Conservation (phyloP, 192 early-diverging fungal genomes). For the Gaertneriomyces semiglobifer region DNA sequence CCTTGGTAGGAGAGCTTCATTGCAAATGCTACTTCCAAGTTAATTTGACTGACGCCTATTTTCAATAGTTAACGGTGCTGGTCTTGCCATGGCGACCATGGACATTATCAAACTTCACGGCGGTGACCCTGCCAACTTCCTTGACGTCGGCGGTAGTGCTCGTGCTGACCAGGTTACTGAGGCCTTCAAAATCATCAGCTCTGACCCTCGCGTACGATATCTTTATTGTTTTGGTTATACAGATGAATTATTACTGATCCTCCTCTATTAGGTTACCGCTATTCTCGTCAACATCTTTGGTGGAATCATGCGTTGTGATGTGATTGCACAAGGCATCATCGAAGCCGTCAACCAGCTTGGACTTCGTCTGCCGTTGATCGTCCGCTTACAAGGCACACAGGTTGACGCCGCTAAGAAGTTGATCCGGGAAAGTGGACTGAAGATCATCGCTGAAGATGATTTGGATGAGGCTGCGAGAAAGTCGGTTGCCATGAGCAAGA, state of each 20-base stretch:
- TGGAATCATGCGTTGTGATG: constrained; percentile 99
- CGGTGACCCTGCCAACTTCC: constrained; percentile 98
- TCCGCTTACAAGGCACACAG: constrained; percentile 89
- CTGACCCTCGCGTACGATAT: constrained; percentile 71
- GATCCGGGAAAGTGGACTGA: constrained; percentile 85
- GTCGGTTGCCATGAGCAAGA: constrained; percentile 79
- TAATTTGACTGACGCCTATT: background rate
- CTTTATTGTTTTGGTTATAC: background rate
- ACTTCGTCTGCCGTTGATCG: constrained; percentile 91
- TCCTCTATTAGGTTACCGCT: constrained; percentile 63
- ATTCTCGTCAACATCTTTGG: constrained; percentile 99
- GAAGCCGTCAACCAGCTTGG: constrained; percentile 87
- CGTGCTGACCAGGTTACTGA: constrained; percentile 93
- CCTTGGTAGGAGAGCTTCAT: constrained; percentile 54
- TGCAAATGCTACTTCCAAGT: background rate
- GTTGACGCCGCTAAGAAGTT: constrained; percentile 89
- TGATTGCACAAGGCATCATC: constrained; percentile 98
- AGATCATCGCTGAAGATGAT: constrained; percentile 91
- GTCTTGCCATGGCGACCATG: constrained; percentile 99
- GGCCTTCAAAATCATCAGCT: constrained; percentile 99
- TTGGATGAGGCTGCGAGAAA: constrained; percentile 91
- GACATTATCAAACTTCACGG: constrained; percentile 99
- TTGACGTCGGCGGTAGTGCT: constrained; percentile 97
- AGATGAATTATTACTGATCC: constrained; percentile 1
- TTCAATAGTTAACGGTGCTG: constrained; percentile 84